phyloP scores from a whole-genome alignment of 768 basidiomycete species.

The Leccinellum luteum region DNA sequence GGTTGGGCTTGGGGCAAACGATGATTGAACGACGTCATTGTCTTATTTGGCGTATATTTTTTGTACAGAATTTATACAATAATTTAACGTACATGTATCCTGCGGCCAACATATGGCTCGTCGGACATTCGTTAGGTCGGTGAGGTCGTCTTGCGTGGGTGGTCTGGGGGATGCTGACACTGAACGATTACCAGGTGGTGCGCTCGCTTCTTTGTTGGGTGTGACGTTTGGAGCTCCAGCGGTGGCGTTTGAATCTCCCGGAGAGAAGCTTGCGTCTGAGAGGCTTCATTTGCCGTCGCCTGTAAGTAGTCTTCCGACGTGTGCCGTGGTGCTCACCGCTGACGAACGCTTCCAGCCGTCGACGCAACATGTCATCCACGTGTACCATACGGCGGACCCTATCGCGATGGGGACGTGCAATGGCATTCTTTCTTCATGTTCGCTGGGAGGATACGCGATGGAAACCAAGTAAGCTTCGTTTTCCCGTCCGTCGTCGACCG shows the following conservation, averaged over 20 bases:
- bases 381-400: conserved; percentile 94
- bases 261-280: conserved; percentile 74
- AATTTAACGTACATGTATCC: conserved; percentile 94
- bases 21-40: not conserved
- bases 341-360: conserved; percentile 48
- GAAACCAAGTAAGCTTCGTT: conserved; percentile 56
- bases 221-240: conserved; percentile 86
- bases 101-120: conserved; percentile 84
- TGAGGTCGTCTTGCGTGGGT: conserved; percentile 33
- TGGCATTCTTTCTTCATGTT: conserved; percentile 77
- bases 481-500: not conserved
- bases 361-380: conserved; percentile 78
- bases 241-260: conserved; percentile 87
- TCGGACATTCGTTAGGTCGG: conserved; percentile 64
- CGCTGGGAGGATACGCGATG: conserved; percentile 86
- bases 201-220: conserved; percentile 79
- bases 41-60: not conserved
- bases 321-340: not conserved
- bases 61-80: conserved; percentile 84
- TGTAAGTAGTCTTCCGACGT: conserved; percentile 41
- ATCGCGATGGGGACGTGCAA: conserved; percentile 90
- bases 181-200: conserved; percentile 40
- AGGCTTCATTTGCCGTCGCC: conserved; percentile 86
- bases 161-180: conserved; percentile 21
- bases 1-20: not conserved